Evolutionary conservation across 2,329 filamentous ascomycete species (phyloP), one percentile per base, ranked within the genome.

Genomic region (Diaporthe ilicicola): DNA sequence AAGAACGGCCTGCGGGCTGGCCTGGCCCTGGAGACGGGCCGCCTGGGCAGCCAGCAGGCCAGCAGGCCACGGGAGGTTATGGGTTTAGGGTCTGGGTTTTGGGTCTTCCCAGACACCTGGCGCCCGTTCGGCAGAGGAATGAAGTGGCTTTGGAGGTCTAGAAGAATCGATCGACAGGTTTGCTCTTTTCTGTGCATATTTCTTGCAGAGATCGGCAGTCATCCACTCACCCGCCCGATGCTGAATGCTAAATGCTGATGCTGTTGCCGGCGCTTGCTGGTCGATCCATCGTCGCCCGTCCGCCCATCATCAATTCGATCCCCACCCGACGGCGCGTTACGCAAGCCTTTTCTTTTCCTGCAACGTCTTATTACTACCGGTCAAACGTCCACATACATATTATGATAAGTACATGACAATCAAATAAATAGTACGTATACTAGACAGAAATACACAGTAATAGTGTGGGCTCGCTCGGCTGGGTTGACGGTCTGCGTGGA

Each of bases 131-230:
- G 51, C 64, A 55, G 51, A 67, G 51, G 65, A 56, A 53, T 56
- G 42, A 37, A 27, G 51, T 34, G 65, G 65, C 65, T 68, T 37
- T 44, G 44, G 39, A 34, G 65, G 70, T 65, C 70, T 69, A 69
- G 70, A 71, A 69, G 50, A 27, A 69, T 8, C 12, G 70, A 71
- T 71, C 70, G 70, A 53, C 70, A 37, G 65, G 22, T 22, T 22
- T 15, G 44, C 15, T 68, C 37, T 59, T 29, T 48, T 10, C 39
- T 56, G 65, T 48, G 29, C 42, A 39, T 48, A 56, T 68, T 59
- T 59, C 53, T 39, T 68, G 53, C 65, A 59, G 53, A 34, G 65
- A 68, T 68, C 65, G 53, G 54, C 65, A 39, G 22, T 29, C 29
- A 34, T 50, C 56, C 39, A 32, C 54, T 9, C 55, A 29, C 54